A percentile compares a stretch with the other conserved stretches of the same genome.
These are phyloP conservation scores for Boechera divaricarpa DNA, from an alignment of 345 rosid species.

Conservation along the genomic window DNA sequence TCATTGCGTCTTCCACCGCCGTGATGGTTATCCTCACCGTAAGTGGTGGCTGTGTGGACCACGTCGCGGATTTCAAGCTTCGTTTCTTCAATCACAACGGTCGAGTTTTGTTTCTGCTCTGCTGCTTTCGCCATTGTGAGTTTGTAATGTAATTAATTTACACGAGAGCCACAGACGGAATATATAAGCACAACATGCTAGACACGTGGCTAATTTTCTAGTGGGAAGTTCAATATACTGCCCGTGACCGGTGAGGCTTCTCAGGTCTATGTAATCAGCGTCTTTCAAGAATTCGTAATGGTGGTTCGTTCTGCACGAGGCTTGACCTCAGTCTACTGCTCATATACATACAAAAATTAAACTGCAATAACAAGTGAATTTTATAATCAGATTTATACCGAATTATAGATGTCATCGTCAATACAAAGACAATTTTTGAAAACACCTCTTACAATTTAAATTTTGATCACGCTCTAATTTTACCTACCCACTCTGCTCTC, in stretches of 20 bases:
- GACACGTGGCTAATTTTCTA: conserved; percentile 24
- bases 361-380: background rate
- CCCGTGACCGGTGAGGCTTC: conserved; percentile 50
- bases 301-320: conserved; percentile 33
- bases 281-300: conserved; percentile 6
- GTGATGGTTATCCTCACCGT: conserved; percentile 30
- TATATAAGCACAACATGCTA: conserved; percentile 9
- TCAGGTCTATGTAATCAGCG: conserved; percentile 41
- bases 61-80: conserved; percentile 38
- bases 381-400: conserved; percentile 33
- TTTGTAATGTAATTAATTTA: background rate
- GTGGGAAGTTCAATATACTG: background rate
- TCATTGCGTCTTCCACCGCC: conserved; percentile 38
- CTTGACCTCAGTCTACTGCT: conserved; percentile 14
- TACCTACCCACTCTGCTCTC: conserved; percentile 34
- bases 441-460: conserved; percentile 5
- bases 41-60: conserved; percentile 3
- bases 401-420: conserved; percentile 26
- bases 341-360: conserved; percentile 8
- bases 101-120: conserved; percentile 32
- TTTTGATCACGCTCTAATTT: conserved; percentile 33
- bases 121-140: conserved; percentile 37
- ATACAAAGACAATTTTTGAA: conserved; percentile 26
- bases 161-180: background rate
- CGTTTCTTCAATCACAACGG: conserved; percentile 20